These are phyloP conservation scores for Diutina neorugosa DNA, from an alignment of 1,139 yeast species.

Conservation along the genomic window DNA sequence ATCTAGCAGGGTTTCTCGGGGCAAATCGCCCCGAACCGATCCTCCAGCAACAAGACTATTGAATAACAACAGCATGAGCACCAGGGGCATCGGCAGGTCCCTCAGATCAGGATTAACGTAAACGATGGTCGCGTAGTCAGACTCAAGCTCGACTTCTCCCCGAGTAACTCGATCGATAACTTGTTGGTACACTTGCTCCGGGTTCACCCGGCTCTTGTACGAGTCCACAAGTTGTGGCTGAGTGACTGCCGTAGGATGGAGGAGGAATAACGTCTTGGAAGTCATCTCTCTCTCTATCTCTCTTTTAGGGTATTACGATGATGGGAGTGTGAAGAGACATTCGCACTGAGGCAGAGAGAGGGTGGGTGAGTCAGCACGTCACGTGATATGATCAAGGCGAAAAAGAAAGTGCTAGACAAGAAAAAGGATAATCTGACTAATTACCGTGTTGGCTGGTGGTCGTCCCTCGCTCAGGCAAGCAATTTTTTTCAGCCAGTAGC, in stretches of 20 bases:
- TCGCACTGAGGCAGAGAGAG: no score
- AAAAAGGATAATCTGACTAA: no score
- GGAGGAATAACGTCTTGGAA: slow-evolving; percentile 26
- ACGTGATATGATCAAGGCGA: no score
- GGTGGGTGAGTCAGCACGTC: no score
- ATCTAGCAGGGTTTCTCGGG: slow-evolving; percentile 37
- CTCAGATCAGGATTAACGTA: slow-evolving; percentile 47
- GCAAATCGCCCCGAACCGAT: slow-evolving; percentile 39
- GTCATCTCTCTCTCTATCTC: neutral
- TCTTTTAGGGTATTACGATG: no score
- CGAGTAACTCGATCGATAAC: slow-evolving; percentile 60
- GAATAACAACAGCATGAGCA: slow-evolving; percentile 29
- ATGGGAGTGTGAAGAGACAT: no score
- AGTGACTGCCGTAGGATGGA: slow-evolving; percentile 67
- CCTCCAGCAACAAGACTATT: slow-evolving; percentile 36
- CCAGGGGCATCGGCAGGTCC: slow-evolving; percentile 29
- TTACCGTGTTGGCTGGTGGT: no score
- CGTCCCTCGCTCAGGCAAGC: no score
- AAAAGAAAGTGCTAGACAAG: no score
- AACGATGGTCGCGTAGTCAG: slow-evolving; percentile 35
- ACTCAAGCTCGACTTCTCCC: slow-evolving; percentile 37
- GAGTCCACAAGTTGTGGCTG: slow-evolving; percentile 36
- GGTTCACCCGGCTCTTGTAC: slow-evolving; percentile 16
- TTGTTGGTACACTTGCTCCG: slow-evolving; percentile 37
- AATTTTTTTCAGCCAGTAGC: no score